Evolutionary conservation across 306 rosid species (phyloP), one percentile per base, ranked within the genome.

Genomic region (cucumber (Cucumis sativus)): DNA sequence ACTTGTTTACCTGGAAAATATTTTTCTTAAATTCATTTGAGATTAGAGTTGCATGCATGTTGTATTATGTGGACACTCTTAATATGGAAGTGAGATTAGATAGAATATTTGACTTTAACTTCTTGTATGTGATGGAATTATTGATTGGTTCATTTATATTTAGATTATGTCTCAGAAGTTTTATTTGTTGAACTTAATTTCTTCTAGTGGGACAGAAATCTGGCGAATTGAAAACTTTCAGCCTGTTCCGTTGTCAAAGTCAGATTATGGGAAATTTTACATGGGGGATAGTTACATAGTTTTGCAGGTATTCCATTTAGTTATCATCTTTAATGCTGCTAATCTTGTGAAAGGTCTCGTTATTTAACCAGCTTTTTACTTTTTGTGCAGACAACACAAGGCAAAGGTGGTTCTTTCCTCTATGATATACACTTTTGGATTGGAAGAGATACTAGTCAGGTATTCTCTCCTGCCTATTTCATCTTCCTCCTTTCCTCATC

Each of bases 371-470:
- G 63, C 13, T 12, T 47, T 63, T 6, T 40, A 60, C 77, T 79
- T 78, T 52, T 79, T 84, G 80, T 89, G 85, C 86, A 96, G 98
- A 91, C 96, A 75, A 75, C 96, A 66, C 99, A 92, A 84, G 91
- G 91, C 85, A 96, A 83, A 89, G 99, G 98, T 60, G 97, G 99
- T 10, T 73, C 91, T 83, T 89, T 87, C 83, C 82, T 88, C 10
- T 87, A 80, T 82, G 99, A 96, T 78, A 88, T 96, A 74, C 99
- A 96, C 90, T 96, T 96, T 82, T 96, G 99, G 99, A 80, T 96
- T 88, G 99, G 99, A 86, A 96, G 86, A 87, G 99, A 96, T 84
- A 88, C 99, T 55, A 96, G 98, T 86, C 98, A 92, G 96, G 99
- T 92, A 69, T 65, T 79, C 79, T 77, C 75, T 74, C 75, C 72